These are phyloP conservation scores for Crithidia sp. DNA, from an alignment of 208 protist genomes.

Conservation along the genomic window DNA sequence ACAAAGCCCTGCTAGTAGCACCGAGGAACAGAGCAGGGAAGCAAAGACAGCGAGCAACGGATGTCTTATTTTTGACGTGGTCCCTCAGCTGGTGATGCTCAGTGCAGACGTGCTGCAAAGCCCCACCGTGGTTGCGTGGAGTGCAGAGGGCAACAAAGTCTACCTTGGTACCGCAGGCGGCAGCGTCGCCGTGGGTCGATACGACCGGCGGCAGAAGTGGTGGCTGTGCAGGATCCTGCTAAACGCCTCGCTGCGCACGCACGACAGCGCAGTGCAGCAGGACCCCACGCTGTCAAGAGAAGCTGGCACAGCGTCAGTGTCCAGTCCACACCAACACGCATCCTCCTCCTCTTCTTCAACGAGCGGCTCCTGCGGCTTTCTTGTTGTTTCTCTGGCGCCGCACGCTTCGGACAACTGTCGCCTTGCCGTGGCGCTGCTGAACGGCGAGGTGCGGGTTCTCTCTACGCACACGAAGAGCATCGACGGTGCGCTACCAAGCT, in stretches of 20 bases:
- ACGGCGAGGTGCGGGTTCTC: conserved; percentile 49
- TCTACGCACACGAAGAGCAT: conserved; percentile 64
- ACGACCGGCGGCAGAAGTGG: conserved; percentile 51
- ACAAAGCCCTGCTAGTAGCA: neutral
- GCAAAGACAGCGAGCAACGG: neutral
- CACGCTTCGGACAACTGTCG: conserved; percentile 55
- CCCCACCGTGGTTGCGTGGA: conserved; percentile 54
- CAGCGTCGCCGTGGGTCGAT: conserved; percentile 65
- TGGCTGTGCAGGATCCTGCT: conserved; percentile 59
- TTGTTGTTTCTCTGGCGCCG: conserved; percentile 33
- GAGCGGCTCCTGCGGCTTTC: conserved; percentile 9
- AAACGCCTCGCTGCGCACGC: neutral
- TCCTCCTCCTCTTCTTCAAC: neutral
- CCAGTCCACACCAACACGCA: too few species aligned
- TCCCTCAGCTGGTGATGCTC: conserved; percentile 45
- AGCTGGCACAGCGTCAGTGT: too few species aligned
- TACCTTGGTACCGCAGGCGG: conserved; percentile 56
- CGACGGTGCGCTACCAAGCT: conserved; percentile 21
- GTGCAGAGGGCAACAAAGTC: conserved; percentile 49
- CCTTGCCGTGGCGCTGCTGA: conserved; percentile 47
- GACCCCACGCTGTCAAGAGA: too few species aligned
- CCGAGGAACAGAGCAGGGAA: neutral
- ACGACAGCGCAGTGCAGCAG: neutral
- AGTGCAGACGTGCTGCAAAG: conserved; percentile 42
- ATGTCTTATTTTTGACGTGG: neutral